These are phyloP conservation scores for Miscanthus lutarioriparius DNA, from an alignment of 176 grass and related monocot species.

Conservation along the genomic window DNA sequence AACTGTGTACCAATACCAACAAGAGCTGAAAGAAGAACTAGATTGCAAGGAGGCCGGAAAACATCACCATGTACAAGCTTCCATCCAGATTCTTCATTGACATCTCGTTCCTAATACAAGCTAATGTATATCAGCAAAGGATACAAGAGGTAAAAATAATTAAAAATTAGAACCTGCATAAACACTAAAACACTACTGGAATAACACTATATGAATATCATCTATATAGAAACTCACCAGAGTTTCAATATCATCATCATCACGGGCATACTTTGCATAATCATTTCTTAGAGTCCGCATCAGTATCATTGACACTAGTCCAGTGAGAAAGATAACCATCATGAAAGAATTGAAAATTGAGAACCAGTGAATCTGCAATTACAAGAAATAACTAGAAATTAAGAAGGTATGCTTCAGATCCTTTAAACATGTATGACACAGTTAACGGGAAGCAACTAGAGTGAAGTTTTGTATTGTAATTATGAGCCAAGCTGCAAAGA, in stretches of 20 bases:
- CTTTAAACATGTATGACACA: background rate
- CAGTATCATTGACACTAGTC: conserved; percentile 95
- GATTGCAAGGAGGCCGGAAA: conserved; percentile 73
- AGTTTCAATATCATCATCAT: conserved; percentile 94
- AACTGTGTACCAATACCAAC: conserved; percentile 85
- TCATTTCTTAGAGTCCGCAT: conserved; percentile 97
- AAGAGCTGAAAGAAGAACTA: conserved; percentile 86
- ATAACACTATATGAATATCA: background rate
- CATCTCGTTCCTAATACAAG: conserved; percentile 81
- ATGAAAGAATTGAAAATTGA: conserved; percentile 99
- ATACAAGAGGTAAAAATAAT: conserved; percentile 2
- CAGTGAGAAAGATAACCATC: conserved; percentile 99
- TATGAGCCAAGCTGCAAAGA: background rate
- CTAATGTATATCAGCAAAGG: conserved; percentile 28
- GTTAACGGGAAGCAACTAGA: background rate
- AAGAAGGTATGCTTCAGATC: background rate
- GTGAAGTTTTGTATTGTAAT: background rate
- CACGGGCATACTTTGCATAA: conserved; percentile 95
- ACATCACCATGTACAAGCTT: conserved; percentile 99
- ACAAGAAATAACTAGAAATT: conserved; percentile 21
- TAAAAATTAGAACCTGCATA: background rate
- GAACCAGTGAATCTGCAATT: conserved; percentile 91
- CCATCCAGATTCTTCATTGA: conserved; percentile 96
- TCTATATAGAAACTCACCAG: conserved; percentile 61
- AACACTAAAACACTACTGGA: background rate